These are phyloP conservation scores for Cadophora luteo-olivacea DNA, from an alignment of 2,329 filamentous ascomycete species.

Conservation along the genomic window DNA sequence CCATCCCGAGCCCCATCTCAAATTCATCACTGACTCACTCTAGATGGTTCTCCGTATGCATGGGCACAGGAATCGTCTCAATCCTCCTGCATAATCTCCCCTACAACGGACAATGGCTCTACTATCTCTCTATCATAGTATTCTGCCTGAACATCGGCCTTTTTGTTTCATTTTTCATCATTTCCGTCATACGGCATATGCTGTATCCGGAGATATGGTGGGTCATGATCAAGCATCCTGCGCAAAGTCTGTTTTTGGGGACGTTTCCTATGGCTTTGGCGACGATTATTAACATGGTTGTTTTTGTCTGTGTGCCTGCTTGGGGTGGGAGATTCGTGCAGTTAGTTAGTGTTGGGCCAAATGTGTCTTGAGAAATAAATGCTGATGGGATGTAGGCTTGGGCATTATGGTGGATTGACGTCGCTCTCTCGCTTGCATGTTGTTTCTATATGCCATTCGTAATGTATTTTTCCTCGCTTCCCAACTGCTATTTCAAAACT, in stretches of 20 bases:
- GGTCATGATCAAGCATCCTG: not conserved
- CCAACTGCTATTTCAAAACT: too few species aligned
- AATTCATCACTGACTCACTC: not conserved
- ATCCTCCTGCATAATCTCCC: conserved; percentile 8
- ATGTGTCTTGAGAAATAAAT: too few species aligned
- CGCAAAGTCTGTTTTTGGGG: conserved; percentile 58
- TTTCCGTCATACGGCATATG: not conserved
- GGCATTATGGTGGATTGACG: conserved; percentile 63
- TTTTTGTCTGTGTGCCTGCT: conserved; percentile 60
- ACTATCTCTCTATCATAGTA: not conserved
- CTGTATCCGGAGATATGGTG: not conserved
- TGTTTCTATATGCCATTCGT: conserved; percentile 61
- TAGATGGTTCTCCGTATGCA: conserved; percentile 9
- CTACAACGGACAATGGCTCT: not conserved
- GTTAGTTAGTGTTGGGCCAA: too few species aligned
- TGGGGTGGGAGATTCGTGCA: conserved; percentile 59
- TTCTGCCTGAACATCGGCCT: conserved; percentile 6
- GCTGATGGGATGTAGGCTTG: conserved; percentile 51
- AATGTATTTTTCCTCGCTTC: conserved; percentile 47
- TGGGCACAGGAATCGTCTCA: not conserved
- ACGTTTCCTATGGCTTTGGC: conserved; percentile 72
- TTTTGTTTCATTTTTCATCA: not conserved
- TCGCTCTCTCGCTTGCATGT: conserved; percentile 55
- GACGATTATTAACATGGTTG: conserved; percentile 69
- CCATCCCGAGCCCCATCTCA: not conserved